These are phyloP conservation scores for Morella rubra DNA, from an alignment of 306 rosid species.

Conservation along the genomic window DNA sequence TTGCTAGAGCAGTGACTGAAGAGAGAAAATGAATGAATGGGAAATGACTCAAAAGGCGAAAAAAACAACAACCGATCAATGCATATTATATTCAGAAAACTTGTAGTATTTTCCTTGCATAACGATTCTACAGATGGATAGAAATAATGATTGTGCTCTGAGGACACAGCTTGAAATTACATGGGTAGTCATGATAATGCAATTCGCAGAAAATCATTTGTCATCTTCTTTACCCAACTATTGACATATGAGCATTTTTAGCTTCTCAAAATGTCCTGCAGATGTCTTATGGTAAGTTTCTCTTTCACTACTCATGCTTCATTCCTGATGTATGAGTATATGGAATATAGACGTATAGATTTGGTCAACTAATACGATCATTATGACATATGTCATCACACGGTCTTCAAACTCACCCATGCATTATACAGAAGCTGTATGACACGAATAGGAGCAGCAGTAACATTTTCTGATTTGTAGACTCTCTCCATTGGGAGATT, in stretches of 20 bases:
- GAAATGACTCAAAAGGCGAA: background rate
- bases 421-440: constrained; percentile 83
- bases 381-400: constrained; percentile 18
- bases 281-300: background rate
- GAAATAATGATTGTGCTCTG: background rate
- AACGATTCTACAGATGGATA: background rate
- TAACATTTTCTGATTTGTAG: constrained; percentile 84
- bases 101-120: background rate
- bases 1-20: background rate
- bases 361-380: background rate
- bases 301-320: background rate
- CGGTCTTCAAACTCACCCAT: constrained; percentile 63
- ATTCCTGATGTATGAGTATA: background rate
- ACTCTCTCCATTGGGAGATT: constrained; percentile 86
- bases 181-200: background rate
- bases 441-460: constrained; percentile 89
- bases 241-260: background rate
- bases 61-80: background rate
- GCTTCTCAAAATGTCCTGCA: background rate
- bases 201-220: background rate
- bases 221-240: background rate
- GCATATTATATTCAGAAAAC: background rate
- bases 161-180: background rate
- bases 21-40: background rate
- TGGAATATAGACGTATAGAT: background rate